These are phyloP conservation scores for Omphalotus olearius DNA, from an alignment of 1,284 basidiomycete genomes.

Conservation along the genomic window DNA sequence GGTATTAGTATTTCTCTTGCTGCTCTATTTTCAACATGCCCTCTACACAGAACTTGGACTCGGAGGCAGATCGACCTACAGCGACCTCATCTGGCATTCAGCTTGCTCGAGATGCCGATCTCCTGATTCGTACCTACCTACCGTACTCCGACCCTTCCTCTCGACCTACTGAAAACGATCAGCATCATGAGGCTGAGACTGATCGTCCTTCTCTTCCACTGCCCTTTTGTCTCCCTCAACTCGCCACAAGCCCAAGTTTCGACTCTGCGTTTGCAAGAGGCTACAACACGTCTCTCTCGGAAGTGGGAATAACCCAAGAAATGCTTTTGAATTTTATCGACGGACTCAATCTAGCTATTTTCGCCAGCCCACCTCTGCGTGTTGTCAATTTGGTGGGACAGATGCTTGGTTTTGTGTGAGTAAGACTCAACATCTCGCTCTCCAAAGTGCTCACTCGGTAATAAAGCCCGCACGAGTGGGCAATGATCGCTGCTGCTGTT, in stretches of 20 bases:
- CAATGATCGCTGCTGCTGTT: slow-evolving; percentile 17
- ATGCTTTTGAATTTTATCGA: slow-evolving; percentile 20
- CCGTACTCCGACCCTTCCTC: neutral
- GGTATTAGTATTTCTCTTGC: too few species aligned
- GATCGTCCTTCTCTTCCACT: slow-evolving; percentile 13
- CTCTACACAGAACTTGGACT: neutral
- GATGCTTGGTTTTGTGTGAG: slow-evolving; percentile 21
- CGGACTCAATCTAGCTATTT: slow-evolving; percentile 22
- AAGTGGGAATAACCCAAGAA: slow-evolving; percentile 15
- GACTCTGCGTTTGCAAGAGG: slow-evolving; percentile 20
- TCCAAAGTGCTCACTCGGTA: too few species aligned
- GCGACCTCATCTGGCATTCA: neutral
- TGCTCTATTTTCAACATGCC: too few species aligned
- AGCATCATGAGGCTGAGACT: too few species aligned
- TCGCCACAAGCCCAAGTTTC: slow-evolving; percentile 9
- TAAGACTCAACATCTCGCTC: neutral
- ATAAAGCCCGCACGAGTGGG: slow-evolving; percentile 21
- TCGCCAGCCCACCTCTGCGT: slow-evolving; percentile 17
- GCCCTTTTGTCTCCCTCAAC: slow-evolving; percentile 18
- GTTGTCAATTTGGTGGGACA: slow-evolving; percentile 17
- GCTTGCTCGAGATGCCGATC: slow-evolving; percentile 4
- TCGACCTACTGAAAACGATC: too few species aligned
- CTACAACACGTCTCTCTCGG: slow-evolving; percentile 14
- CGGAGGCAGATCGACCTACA: neutral
- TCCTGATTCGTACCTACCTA: slow-evolving; percentile 4